A percentile compares a stretch with the other conserved stretches of the same genome.
phyloP scores from a whole-genome alignment of 306 rosid species.

The Vicia sativa region DNA sequence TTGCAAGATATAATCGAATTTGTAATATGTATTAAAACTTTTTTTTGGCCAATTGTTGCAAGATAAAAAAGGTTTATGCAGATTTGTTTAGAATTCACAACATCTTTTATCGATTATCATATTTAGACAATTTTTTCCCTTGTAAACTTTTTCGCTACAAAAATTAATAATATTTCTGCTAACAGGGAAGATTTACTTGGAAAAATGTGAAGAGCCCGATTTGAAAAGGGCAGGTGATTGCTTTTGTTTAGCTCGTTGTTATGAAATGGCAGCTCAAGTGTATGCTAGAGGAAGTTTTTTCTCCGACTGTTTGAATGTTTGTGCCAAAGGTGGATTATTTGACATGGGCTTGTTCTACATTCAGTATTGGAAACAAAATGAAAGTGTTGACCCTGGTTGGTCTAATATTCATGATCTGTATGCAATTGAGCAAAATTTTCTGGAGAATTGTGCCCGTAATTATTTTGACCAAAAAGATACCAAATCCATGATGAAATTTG shows the following conservation, averaged over 20 bases:
- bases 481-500: conserved; percentile 72
- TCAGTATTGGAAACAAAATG: conserved; percentile 61
- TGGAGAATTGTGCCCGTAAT: conserved; percentile 65
- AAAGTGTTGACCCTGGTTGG: conserved; percentile 32
- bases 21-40: too few species aligned
- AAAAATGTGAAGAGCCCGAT: conserved; percentile 59
- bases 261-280: conserved; percentile 58
- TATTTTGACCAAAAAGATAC: conserved; percentile 48
- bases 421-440: conserved; percentile 56
- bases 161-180: conserved; percentile 13
- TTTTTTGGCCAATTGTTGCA: too few species aligned
- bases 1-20: neutral
- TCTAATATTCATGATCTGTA: conserved; percentile 33
- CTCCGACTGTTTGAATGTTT: conserved; percentile 57
- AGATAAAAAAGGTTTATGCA: too few species aligned
- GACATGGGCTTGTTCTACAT: conserved; percentile 64
- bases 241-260: conserved; percentile 56
- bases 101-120: conserved; percentile 1
- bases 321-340: conserved; percentile 57
- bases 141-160: neutral
- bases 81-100: too few species aligned
- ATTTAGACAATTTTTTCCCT: neutral
- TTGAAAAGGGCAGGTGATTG: conserved; percentile 69
- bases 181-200: conserved; percentile 64
- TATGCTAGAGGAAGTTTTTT: conserved; percentile 63